Conservation (phyloP, 2,329 filamentous ascomycete genomes). For the Fusarium sp. region DNA sequence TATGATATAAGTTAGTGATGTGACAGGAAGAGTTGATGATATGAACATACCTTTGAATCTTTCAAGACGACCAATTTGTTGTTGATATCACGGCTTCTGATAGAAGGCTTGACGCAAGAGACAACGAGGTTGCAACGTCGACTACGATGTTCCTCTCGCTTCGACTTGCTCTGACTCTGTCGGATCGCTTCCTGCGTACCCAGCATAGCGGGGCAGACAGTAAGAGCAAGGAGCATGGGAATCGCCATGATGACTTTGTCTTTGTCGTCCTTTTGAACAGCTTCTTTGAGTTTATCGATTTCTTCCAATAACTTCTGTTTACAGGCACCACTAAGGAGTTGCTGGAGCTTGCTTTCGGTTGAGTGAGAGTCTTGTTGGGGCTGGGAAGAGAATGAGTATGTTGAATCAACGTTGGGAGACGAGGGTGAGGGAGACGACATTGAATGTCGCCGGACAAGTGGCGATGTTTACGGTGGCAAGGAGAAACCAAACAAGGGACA, state of each 20-base stretch:
- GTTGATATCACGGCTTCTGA: constrained; percentile 57
- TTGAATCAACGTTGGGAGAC: constrained; percentile 19
- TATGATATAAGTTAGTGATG: constrained; percentile 13
- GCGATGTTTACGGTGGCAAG: constrained; percentile 31
- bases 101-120: constrained; percentile 60
- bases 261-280: constrained; percentile 43
- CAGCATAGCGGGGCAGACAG: constrained; percentile 54
- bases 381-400: constrained; percentile 23
- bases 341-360: constrained; percentile 34
- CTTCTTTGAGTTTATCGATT: constrained; percentile 45
- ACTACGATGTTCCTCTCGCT: constrained; percentile 60
- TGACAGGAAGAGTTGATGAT: background rate
- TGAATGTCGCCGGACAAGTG: constrained; percentile 30
- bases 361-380: constrained; percentile 21
- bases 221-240: constrained; percentile 47
- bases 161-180: constrained; percentile 59
- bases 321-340: constrained; percentile 41
- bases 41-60: constrained; percentile 51
- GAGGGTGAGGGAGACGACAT: constrained; percentile 39
- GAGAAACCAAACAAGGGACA: constrained; percentile 30
- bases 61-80: constrained; percentile 59
- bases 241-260: constrained; percentile 47
- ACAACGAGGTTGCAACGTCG: constrained; percentile 61
- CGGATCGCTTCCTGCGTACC: constrained; percentile 61
- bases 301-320: constrained; percentile 44